Percentiles rank a stretch among this genome's conserved stretches.
These are phyloP conservation scores for Chenopodium suecicum DNA, from an alignment of 148 eudicot genomes.

Conservation along the genomic window DNA sequence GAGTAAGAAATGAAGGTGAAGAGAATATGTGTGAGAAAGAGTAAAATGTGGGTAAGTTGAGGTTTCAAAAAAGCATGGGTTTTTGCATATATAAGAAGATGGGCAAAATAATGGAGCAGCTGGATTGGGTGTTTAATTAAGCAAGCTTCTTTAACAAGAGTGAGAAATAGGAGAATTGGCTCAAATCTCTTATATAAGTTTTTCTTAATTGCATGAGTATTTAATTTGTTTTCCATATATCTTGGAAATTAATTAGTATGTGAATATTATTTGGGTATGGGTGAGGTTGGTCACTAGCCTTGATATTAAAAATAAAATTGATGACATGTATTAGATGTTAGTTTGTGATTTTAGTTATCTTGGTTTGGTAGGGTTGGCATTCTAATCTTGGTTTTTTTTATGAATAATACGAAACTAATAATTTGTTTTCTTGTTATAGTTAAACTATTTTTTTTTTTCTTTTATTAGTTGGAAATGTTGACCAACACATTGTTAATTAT, in stretches of 20 bases:
- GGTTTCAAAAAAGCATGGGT: constrained; percentile 9
- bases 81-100: constrained; percentile 19
- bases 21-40: constrained; percentile 10
- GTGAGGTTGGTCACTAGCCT: constrained; percentile 46
- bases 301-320: background rate
- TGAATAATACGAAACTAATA: background rate
- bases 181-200: background rate
- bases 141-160: background rate
- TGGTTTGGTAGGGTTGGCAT: constrained; percentile 32
- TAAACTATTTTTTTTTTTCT: background rate
- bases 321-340: background rate
- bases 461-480: constrained; percentile 5
- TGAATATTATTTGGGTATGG: constrained; percentile 23
- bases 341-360: background rate
- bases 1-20: background rate
- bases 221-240: background rate
- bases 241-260: background rate
- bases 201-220: background rate
- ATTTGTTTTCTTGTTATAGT: background rate
- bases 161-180: background rate
- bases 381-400: constrained; percentile 12
- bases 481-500: background rate
- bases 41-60: background rate
- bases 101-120: background rate
- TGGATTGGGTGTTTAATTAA: background rate